Base-by-base conservation (phyloP, 2,329 filamentous ascomycete genomes). In the Rugonectria rugulosa region DNA sequence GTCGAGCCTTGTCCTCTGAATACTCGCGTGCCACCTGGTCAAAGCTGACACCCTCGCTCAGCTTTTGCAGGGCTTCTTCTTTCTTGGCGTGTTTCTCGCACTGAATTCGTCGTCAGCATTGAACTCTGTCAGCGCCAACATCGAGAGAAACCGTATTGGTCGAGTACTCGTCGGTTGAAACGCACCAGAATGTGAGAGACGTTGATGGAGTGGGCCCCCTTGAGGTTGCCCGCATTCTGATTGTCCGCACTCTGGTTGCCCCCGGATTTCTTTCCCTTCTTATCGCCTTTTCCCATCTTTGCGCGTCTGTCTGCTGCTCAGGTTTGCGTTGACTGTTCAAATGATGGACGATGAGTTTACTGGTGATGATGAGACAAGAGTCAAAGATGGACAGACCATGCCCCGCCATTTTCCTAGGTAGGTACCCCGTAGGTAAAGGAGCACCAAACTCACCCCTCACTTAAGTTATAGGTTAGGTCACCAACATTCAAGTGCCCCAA, bases 41-140 rank as follows among this genome's bases (percentile, higher is more conserved):
- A 67, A 92, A 93, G 65, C 88, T 90, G 45, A 79, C 80, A 2
- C 89, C 88, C 4, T 79, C 83, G 32, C 80, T 81, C 46, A 93
- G 73, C 74, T 91, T 88, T 53, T 81, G 82, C 14, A 92, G 71
- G 1, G 90, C 90, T 69, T 91, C 87, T 68, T 92, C 89, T 69
- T 91, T 92, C 72, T 88, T 91, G n/a, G 79, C 75, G 69, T 91
- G 86, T 69, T 93, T 93, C 70, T 88, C 87, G 66, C 90, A 92
- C 77, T 87, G 42, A 20, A 4, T 9, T 31, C 21, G 26, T 44
- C 11, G 52, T 65, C 26, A 66, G 59, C 31, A 48, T 37, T 2
- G 19, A 12, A 31, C 20, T 19, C 19, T 38, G n/a, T 11, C 23
- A 37, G 27, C 24, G 11, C 29, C 36, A 19, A 24, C 34, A 11